Conservation (phyloP, 129 eudicot species). For the Silybum marianum region DNA sequence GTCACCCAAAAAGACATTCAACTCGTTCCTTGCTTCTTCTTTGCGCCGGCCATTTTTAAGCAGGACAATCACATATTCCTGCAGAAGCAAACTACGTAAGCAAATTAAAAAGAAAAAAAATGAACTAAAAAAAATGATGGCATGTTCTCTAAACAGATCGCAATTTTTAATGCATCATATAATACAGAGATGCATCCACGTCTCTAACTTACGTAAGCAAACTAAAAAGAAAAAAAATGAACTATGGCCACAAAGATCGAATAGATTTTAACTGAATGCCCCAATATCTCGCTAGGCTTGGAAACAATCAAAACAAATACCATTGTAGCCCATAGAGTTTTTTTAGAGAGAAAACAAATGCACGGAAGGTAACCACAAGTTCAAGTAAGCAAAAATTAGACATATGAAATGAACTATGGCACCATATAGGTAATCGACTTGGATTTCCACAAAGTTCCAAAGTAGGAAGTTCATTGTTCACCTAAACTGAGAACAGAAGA, state of each 20-base stretch:
- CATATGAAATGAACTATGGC: not conserved
- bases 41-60: slow-evolving; percentile 88
- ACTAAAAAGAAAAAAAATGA: not conserved
- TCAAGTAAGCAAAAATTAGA: not conserved
- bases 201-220: not conserved
- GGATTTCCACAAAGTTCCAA: not conserved
- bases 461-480: not conserved
- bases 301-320: not conserved
- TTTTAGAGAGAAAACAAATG: too few relatives aligned
- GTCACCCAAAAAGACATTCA: slow-evolving; percentile 93
- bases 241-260: not conserved
- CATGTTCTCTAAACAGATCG: not conserved
- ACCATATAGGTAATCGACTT: not conserved
- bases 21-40: slow-evolving; percentile 88
- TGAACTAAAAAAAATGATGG: too few relatives aligned
- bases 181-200: not conserved
- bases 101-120: too few relatives aligned
- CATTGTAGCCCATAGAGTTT: not conserved
- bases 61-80: slow-evolving; percentile 97
- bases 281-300: not conserved
- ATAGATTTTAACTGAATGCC: not conserved
- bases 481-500: not conserved
- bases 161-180: not conserved
- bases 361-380: not conserved
- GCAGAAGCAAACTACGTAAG: slow-evolving; percentile 35